Evolutionary conservation across 495 filamentous ascomycete genomes (phyloP).

Genomic region (Echria macrotheca): DNA sequence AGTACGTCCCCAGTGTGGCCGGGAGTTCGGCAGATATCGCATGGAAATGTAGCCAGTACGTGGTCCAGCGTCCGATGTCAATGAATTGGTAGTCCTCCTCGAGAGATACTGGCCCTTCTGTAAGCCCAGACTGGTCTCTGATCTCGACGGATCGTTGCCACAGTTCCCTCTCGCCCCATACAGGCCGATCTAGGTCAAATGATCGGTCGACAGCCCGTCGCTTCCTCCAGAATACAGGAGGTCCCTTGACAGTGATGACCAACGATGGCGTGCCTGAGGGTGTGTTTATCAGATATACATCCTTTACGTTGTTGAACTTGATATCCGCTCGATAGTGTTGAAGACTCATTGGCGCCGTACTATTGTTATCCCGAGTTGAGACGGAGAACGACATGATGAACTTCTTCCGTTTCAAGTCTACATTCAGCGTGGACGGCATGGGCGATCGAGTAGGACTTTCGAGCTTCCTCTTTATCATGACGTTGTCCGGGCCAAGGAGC

Average conservation of each 20-base stretch:
- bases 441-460: constrained; percentile 6
- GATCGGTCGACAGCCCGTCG: constrained; percentile 33
- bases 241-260: constrained; percentile 55
- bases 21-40: constrained; percentile 28
- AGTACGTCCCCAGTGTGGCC: constrained; percentile 41
- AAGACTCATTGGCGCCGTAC: too few species aligned
- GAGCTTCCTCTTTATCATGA: constrained; percentile 49
- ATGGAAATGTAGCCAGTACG: constrained; percentile 53
- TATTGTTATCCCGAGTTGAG: too few species aligned
- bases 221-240: constrained; percentile 61
- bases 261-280: constrained; percentile 35
- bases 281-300: constrained; percentile 44
- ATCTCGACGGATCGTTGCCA: constrained; percentile 78
- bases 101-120: constrained; percentile 44
- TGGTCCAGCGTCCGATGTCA: constrained; percentile 77
- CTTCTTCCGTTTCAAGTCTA: constrained; percentile 40
- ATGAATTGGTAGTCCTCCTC: constrained; percentile 54
- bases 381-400: constrained; percentile 42
- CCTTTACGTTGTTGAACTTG: constrained; percentile 56
- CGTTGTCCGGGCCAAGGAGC: constrained; percentile 35
- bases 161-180: constrained; percentile 61
- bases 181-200: constrained; percentile 38
- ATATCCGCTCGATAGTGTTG: constrained; percentile 49
- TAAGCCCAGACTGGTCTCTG: constrained; percentile 39
- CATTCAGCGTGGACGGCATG: constrained; percentile 22